Conservation (phyloP, 225 moss, liverwort and hornwort genomes). For the Polytrichum commune region DNA sequence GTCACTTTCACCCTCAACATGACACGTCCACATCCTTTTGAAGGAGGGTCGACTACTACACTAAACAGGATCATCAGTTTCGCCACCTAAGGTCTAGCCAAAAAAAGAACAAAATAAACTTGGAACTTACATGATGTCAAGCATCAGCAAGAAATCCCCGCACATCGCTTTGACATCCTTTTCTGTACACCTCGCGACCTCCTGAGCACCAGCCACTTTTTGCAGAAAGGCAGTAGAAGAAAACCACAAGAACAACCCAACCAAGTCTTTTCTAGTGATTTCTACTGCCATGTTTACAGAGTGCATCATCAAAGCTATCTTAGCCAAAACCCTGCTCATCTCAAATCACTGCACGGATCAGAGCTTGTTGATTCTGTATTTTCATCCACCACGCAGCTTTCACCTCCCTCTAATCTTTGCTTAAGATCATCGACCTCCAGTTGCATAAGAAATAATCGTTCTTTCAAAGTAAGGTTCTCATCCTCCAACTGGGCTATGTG, state of each 20-base stretch:
- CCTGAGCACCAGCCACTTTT: slow-evolving; percentile 15
- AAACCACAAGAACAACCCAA: slow-evolving; percentile 16
- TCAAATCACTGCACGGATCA: slow-evolving; percentile 22
- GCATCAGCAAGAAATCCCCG: neutral
- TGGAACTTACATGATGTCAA: slow-evolving; percentile 29
- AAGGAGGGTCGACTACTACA: neutral
- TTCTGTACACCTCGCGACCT: slow-evolving; percentile 22
- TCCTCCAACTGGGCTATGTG: slow-evolving; percentile 43
- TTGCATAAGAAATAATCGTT: slow-evolving; percentile 35
- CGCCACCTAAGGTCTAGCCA: neutral
- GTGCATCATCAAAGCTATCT: slow-evolving; percentile 7
- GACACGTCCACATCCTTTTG: too few relatives aligned
- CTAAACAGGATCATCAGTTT: neutral
- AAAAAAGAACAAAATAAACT: neutral
- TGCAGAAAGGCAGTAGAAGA: slow-evolving; percentile 17
- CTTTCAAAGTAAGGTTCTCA: slow-evolving; percentile 48
- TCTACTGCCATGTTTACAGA: slow-evolving; percentile 8
- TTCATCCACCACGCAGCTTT: slow-evolving; percentile 20
- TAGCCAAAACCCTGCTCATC: neutral
- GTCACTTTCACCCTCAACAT: neutral
- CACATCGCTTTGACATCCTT: neutral
- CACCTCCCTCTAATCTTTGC: slow-evolving; percentile 17
- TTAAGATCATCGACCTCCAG: slow-evolving; percentile 39
- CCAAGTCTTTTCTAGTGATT: slow-evolving; percentile 22
- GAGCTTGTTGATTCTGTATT: slow-evolving; percentile 28